phyloP scores from a whole-genome alignment of 2,329 filamentous ascomycete genomes.

The Atkinsonella texensis region DNA sequence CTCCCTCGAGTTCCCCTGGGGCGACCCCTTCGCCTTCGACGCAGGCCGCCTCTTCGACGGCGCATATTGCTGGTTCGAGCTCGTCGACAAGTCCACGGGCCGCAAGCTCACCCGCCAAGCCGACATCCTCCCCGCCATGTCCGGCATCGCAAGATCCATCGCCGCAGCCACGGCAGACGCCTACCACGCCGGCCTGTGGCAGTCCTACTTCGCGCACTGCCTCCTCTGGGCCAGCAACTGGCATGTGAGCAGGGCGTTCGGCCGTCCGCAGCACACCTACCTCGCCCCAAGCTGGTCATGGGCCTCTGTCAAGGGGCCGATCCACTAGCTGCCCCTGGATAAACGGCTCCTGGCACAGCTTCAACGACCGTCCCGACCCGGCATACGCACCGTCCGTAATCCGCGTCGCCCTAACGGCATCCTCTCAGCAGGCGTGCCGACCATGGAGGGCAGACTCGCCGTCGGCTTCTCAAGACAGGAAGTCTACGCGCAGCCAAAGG shows the following conservation, averaged over 20 bases:
- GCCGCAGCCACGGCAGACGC: neutral
- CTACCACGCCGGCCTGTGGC: constrained; percentile 1
- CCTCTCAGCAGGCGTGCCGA: neutral
- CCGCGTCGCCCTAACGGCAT: neutral
- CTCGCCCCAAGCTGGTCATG: constrained; percentile 1
- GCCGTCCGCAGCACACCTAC: neutral
- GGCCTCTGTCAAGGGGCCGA: constrained; percentile 1
- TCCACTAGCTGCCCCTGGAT: neutral
- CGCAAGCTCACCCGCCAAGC: neutral
- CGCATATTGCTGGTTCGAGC: neutral
- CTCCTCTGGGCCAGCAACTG: constrained; percentile 1
- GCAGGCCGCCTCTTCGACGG: constrained; percentile 1
- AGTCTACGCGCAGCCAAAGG: neutral
- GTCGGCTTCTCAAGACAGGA: constrained; percentile 1
- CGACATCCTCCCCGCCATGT: neutral
- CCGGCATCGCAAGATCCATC: constrained; percentile 1
- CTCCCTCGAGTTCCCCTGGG: constrained; percentile 1
- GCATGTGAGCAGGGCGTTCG: neutral
- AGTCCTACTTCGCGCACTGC: constrained; percentile 1
- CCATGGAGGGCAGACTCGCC: neutral
- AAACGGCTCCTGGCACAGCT: constrained; percentile 3
- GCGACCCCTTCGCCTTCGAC: neutral
- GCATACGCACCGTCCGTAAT: neutral
- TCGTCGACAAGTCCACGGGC: constrained; percentile 1
- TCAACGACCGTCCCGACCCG: neutral